A percentile compares a stretch with the other conserved stretches of the same genome.
Evolutionary conservation across 148 eudicot genomes (phyloP).

Genomic region (Chenopodium album): DNA sequence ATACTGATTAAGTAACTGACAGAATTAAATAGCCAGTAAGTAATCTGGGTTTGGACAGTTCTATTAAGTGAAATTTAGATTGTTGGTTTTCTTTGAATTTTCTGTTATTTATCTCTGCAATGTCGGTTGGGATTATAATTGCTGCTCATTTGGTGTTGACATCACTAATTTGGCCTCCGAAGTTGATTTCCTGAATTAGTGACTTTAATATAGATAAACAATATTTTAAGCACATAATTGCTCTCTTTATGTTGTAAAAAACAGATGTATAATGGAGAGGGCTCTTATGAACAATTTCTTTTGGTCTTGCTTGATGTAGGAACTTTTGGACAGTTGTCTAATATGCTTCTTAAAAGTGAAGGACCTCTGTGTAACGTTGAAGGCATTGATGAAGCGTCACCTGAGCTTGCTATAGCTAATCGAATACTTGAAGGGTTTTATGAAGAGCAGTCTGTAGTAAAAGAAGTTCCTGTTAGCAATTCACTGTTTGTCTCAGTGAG

Average conservation of each 20-base stretch:
- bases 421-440: constrained; percentile 59
- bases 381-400: constrained; percentile 33
- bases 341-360: constrained; percentile 48
- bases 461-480: constrained; percentile 48
- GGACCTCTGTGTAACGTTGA: constrained; percentile 30
- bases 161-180: not conserved
- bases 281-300: constrained; percentile 1
- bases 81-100: not conserved
- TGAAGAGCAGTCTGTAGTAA: constrained; percentile 62
- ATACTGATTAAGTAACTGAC: not conserved
- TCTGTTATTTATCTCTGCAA: not conserved
- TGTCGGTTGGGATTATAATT: not conserved
- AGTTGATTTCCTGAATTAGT: not conserved
- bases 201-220: too few species aligned
- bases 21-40: not conserved
- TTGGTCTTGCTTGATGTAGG: constrained; percentile 40
- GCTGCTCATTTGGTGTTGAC: not conserved
- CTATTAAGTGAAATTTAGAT: not conserved
- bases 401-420: constrained; percentile 34
- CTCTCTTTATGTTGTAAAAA: not conserved
- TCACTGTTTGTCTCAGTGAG: constrained; percentile 54
- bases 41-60: not conserved
- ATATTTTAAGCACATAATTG: not conserved
- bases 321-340: constrained; percentile 56
- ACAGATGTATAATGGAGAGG: not conserved